phyloP scores from a whole-genome alignment of 768 basidiomycete species.

The Collybia mongolica region DNA sequence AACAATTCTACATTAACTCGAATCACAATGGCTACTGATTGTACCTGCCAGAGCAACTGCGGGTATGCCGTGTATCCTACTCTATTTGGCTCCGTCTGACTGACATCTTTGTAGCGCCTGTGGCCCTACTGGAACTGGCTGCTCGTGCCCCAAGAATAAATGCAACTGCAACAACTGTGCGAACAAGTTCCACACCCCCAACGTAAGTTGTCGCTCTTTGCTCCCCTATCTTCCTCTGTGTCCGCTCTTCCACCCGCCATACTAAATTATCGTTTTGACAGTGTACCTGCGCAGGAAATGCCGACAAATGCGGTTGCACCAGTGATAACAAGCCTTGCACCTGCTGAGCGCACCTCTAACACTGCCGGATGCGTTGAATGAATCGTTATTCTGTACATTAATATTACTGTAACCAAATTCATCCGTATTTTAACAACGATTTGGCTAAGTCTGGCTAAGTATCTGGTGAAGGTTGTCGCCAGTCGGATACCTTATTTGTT shows the following conservation, averaged over 20 bases:
- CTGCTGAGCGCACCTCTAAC: slow-evolving; percentile 16
- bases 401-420: too few species aligned
- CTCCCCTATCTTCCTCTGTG: not conserved
- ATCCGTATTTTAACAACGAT: too few species aligned
- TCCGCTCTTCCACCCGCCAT: not conserved
- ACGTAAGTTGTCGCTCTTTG: slow-evolving; percentile 17
- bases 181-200: slow-evolving; percentile 36
- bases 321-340: slow-evolving; percentile 31
- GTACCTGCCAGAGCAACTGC: slow-evolving; percentile 31
- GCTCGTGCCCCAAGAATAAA: slow-evolving; percentile 31
- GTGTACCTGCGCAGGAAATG: slow-evolving; percentile 30
- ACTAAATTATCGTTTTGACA: too few species aligned
- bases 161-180: slow-evolving; percentile 34
- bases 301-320: slow-evolving; percentile 29
- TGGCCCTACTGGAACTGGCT: slow-evolving; percentile 35
- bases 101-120: slow-evolving; percentile 24
- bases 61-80: slow-evolving; percentile 10
- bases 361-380: not conserved
- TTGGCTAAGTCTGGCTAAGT: too few species aligned
- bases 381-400: too few species aligned
- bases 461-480: too few species aligned
- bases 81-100: not conserved
- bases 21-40: slow-evolving; percentile 22
- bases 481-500: too few species aligned
- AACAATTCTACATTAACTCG: not conserved